Evolutionary conservation across 2,329 filamentous ascomycete genomes (phyloP).

Genomic region (Trichoderma sp.): DNA sequence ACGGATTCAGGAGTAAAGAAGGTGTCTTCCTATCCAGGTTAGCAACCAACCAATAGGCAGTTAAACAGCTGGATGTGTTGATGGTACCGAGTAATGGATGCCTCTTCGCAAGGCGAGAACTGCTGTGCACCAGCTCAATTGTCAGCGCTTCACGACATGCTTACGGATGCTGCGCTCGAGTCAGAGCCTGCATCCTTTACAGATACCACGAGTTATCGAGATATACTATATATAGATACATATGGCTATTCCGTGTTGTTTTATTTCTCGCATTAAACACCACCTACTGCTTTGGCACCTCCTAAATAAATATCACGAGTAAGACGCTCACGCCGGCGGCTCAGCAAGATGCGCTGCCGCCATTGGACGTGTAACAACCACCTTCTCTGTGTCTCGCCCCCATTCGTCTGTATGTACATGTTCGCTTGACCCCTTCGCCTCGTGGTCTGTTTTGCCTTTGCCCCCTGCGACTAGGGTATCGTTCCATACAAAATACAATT

Average conservation of each 20-base stretch:
- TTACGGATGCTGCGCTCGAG: background rate
- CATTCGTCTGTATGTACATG: slow-evolving; percentile 10
- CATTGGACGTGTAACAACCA: background rate
- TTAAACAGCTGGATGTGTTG: background rate
- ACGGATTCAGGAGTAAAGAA: background rate
- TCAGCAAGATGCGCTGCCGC: background rate
- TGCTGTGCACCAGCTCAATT: background rate
- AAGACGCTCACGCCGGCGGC: slow-evolving; percentile 3
- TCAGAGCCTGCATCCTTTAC: background rate
- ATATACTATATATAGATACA: background rate
- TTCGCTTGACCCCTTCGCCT: background rate
- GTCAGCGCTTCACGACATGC: background rate
- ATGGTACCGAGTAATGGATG: background rate
- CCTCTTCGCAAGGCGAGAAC: background rate
- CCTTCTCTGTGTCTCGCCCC: background rate
- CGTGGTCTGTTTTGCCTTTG: slow-evolving; percentile 7
- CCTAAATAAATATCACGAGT: background rate
- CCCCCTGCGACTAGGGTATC: slow-evolving; percentile 22
- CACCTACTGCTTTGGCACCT: background rate
- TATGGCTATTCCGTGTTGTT: background rate
- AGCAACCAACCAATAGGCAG: background rate
- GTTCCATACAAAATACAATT: slow-evolving; percentile 19
- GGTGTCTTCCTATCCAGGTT: background rate
- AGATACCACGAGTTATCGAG: background rate
- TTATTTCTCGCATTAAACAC: slow-evolving; percentile 1